A percentile compares a stretch with the other conserved stretches of the same genome.
These are phyloP conservation scores for Leishmania major DNA, from an alignment of 208 protist species.

Conservation along the genomic window DNA sequence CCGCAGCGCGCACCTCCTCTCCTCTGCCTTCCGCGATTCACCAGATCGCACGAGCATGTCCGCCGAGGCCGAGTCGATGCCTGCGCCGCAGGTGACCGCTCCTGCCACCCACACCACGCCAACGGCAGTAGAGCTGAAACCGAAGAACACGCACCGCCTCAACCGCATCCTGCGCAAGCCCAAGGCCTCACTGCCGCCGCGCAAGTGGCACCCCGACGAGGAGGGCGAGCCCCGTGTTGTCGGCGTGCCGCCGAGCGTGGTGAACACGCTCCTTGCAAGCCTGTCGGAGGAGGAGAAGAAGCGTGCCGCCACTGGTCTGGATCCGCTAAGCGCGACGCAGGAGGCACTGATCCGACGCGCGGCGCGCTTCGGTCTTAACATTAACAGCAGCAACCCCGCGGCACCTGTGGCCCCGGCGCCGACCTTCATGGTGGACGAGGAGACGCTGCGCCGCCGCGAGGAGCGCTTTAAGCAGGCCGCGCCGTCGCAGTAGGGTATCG, in stretches of 20 bases:
- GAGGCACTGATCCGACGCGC: slow-evolving; percentile 70
- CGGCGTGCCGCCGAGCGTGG: slow-evolving; percentile 45
- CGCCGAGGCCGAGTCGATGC: slow-evolving; percentile 14
- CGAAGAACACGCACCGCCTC: slow-evolving; percentile 84
- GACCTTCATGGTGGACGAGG: slow-evolving; percentile 55
- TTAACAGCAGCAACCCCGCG: slow-evolving; percentile 22
- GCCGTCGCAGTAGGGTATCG: not conserved
- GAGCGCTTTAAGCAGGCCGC: slow-evolving; percentile 55
- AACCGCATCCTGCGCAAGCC: slow-evolving; percentile 87
- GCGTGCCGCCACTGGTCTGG: slow-evolving; percentile 54
- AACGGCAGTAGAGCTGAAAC: slow-evolving; percentile 34
- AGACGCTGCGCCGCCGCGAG: slow-evolving; percentile 61
- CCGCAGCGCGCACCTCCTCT: not conserved
- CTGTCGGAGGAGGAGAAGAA: slow-evolving; percentile 64
- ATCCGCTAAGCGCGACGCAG: slow-evolving; percentile 61
- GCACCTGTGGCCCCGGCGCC: slow-evolving; percentile 29
- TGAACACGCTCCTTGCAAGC: slow-evolving; percentile 43
- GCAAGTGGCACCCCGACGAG: slow-evolving; percentile 48
- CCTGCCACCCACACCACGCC: slow-evolving; percentile 9
- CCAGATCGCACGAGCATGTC: slow-evolving; percentile 13
- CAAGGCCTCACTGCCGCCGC: slow-evolving; percentile 57
- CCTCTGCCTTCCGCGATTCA: not conserved
- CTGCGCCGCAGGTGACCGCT: not conserved
- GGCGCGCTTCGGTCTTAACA: slow-evolving; percentile 66
- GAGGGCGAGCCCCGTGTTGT: not conserved